These are phyloP conservation scores for Penicillium sp. DNA, from an alignment of 2,329 filamentous ascomycete genomes.

Conservation along the genomic window DNA sequence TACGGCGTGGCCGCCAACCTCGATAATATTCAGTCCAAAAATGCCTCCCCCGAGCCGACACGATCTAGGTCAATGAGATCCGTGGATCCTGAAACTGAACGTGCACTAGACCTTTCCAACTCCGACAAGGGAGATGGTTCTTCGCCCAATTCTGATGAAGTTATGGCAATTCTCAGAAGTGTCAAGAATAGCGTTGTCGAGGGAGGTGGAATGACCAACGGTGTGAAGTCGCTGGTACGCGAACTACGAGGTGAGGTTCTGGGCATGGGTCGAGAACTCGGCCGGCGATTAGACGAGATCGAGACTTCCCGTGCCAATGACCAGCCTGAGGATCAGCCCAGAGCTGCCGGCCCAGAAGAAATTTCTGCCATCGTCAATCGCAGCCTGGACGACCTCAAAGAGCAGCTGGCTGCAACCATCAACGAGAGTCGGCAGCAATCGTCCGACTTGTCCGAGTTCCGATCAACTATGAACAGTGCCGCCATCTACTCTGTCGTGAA, in stretches of 20 bases:
- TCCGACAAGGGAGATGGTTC: constrained; percentile 19
- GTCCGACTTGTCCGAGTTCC: constrained; percentile 60
- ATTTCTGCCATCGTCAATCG: constrained; percentile 75
- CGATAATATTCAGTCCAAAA: constrained; percentile 31
- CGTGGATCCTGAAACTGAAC: constrained; percentile 24
- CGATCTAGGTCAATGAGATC: constrained; percentile 32
- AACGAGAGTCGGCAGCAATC: constrained; percentile 71
- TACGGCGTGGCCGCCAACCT: constrained; percentile 24
- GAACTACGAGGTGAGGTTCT: constrained; percentile 89
- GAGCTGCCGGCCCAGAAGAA: constrained; percentile 60
- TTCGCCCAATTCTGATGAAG: constrained; percentile 53
- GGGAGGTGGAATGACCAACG: constrained; percentile 82
- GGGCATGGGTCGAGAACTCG: constrained; percentile 90
- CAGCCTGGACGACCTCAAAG: constrained; percentile 75
- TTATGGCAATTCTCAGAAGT: constrained; percentile 75
- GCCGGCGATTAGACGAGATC: constrained; percentile 68
- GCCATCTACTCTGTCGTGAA: constrained; percentile 85
- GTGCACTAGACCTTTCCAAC: constrained; percentile 23
- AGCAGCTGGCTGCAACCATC: constrained; percentile 78
- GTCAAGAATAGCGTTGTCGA: constrained; percentile 91
- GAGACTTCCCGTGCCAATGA: constrained; percentile 46
- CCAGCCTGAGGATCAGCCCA: constrained; percentile 44
- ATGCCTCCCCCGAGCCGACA: constrained; percentile 37
- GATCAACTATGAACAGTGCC: constrained; percentile 68
- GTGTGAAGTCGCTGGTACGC: constrained; percentile 85